These are phyloP conservation scores for Maudiozyma humilis DNA, from an alignment of 1,139 yeast species.

Conservation along the genomic window DNA sequence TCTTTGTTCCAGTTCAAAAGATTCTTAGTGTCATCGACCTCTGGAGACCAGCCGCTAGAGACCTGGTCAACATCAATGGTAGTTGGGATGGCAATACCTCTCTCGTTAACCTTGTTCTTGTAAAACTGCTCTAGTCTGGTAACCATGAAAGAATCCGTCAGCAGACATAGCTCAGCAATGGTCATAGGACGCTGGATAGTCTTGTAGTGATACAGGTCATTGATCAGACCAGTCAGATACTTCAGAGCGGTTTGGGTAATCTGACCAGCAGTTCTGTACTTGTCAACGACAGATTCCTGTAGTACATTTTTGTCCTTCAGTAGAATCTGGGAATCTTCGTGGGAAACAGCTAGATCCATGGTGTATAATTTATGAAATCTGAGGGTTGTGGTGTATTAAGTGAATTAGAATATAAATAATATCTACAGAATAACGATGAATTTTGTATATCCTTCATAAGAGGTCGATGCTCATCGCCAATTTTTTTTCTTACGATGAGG, in stretches of 20 bases:
- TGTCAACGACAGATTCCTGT: conserved; percentile 55
- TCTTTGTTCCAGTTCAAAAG: conserved; percentile 26
- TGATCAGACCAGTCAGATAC: conserved; percentile 58
- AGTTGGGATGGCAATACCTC: conserved; percentile 90
- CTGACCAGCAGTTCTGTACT: conserved; percentile 85
- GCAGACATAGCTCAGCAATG: conserved; percentile 69
- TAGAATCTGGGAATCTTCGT: conserved; percentile 64
- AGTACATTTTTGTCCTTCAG: conserved; percentile 68
- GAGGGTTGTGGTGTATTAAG: too few species aligned
- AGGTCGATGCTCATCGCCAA: conserved; percentile 13
- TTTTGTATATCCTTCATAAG: too few species aligned
- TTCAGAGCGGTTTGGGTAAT: conserved; percentile 79
- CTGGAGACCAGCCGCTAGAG: conserved; percentile 78
- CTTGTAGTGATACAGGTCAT: conserved; percentile 53
- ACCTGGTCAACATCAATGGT: conserved; percentile 77
- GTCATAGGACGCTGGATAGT: conserved; percentile 39
- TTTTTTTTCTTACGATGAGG: conserved; percentile 6
- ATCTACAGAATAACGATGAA: not conserved
- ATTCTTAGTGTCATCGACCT: conserved; percentile 51
- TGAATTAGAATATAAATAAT: too few species aligned
- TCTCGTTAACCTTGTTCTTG: conserved; percentile 55
- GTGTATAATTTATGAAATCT: not conserved
- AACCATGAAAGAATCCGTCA: conserved; percentile 67
- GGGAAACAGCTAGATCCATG: conserved; percentile 60
- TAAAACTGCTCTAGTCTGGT: conserved; percentile 48